These are phyloP conservation scores for Citrus maxima DNA, from an alignment of 345 rosid genomes.

Conservation along the genomic window DNA sequence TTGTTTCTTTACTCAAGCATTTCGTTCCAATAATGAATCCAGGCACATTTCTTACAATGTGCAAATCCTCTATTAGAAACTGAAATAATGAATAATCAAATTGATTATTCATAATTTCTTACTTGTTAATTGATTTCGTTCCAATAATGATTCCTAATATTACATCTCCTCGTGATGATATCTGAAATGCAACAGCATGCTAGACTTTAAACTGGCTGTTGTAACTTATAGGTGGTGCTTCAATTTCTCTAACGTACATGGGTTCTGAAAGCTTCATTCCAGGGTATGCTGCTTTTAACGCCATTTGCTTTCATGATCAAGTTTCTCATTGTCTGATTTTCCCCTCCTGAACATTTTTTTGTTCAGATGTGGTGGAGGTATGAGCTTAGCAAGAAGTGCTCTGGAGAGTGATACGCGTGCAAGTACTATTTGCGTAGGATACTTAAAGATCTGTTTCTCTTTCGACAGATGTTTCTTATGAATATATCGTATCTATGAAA, in stretches of 20 bases:
- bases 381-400: slow-evolving; percentile 96
- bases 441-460: background rate
- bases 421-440: slow-evolving; percentile 12
- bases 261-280: slow-evolving; percentile 95
- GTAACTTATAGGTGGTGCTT: slow-evolving; percentile 65
- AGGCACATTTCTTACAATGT: slow-evolving; percentile 36
- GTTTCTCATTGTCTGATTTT: background rate
- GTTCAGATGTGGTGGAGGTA: slow-evolving; percentile 88
- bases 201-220: background rate
- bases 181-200: background rate
- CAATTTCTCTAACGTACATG: slow-evolving; percentile 86
- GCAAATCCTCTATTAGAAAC: too few relatives aligned
- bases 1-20: slow-evolving; percentile 73
- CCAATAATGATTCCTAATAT: background rate
- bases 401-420: slow-evolving; percentile 90
- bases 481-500: background rate
- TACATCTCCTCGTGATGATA: background rate
- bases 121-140: too few relatives aligned
- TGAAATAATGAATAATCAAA: too few relatives aligned
- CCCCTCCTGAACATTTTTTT: background rate
- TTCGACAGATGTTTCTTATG: background rate
- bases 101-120: too few relatives aligned
- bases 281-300: slow-evolving; percentile 42
- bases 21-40: slow-evolving; percentile 90
- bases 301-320: slow-evolving; percentile 11